Percentiles rank a stretch among this genome's conserved stretches.
Evolutionary conservation across 2,329 filamentous ascomycete species (phyloP).

Genomic region (Penicillium vulpinum): DNA sequence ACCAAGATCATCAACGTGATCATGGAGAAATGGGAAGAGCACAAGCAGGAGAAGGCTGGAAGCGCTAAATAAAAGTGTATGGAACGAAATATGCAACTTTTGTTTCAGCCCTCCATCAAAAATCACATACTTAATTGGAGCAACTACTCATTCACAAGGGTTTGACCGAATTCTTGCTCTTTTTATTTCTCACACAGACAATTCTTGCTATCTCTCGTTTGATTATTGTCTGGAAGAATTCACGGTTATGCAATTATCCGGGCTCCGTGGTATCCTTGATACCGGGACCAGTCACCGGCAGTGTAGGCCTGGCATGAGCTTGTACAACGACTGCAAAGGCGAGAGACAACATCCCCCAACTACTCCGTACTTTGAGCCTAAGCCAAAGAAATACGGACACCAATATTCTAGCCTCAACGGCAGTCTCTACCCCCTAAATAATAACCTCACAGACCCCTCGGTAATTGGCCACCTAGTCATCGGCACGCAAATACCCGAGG

Average conservation of each 20-base stretch:
- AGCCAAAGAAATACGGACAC: background rate
- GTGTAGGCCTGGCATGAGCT: background rate
- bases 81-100: background rate
- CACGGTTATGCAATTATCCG: background rate
- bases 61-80: background rate
- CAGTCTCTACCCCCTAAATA: background rate
- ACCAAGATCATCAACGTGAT: conserved; percentile 71
- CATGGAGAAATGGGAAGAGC: conserved; percentile 46
- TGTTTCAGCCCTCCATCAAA: background rate
- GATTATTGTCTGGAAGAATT: background rate
- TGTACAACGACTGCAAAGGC: background rate
- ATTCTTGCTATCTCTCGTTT: too few species aligned
- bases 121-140: background rate
- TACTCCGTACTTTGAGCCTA: too few species aligned
- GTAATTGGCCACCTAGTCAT: background rate
- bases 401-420: background rate
- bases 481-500: background rate
- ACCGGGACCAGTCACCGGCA: background rate
- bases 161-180: background rate
- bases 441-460: background rate
- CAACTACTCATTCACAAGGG: background rate
- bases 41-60: conserved; percentile 3
- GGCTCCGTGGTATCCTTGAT: background rate
- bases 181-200: background rate
- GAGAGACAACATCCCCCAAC: background rate